Evolutionary conservation across 768 basidiomycete genomes (phyloP).

Genomic region (Dentipellis sp.): DNA sequence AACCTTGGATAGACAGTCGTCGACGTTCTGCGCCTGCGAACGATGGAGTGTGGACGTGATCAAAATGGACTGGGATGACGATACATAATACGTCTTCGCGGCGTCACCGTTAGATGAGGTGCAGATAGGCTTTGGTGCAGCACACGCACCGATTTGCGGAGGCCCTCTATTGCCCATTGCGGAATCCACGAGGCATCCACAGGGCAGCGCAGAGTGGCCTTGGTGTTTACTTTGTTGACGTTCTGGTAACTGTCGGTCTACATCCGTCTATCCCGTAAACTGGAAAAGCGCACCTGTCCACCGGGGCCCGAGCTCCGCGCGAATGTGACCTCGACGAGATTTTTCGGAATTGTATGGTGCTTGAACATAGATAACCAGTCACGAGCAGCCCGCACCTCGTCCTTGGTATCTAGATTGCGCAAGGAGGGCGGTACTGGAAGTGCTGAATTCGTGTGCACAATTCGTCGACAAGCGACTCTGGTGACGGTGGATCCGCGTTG

Average conservation of each 20-base stretch:
- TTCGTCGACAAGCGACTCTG: too few relatives aligned
- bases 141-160: conserved; percentile 40
- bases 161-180: conserved; percentile 42
- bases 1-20: conserved; percentile 62
- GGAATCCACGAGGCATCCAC: conserved; percentile 61
- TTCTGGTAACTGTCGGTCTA: conserved; percentile 40
- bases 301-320: conserved; percentile 80
- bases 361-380: conserved; percentile 10
- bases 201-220: conserved; percentile 55
- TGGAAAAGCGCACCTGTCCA: conserved; percentile 47
- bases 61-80: conserved; percentile 60
- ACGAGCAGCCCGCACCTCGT: conserved; percentile 8
- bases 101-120: too few relatives aligned
- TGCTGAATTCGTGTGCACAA: background rate
- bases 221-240: conserved; percentile 86
- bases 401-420: conserved; percentile 4
- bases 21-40: conserved; percentile 71
- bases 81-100: conserved; percentile 50
- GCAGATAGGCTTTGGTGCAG: background rate
- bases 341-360: conserved; percentile 33
- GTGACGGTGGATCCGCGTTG: too few relatives aligned
- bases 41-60: conserved; percentile 62
- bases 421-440: conserved; percentile 12
- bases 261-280: conserved; percentile 1
- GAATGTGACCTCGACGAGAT: conserved; percentile 53